Percentiles rank a stretch among this genome's conserved stretches.
Conservation (phyloP, 495 filamentous ascomycete genomes). For the Evernia prunastri region DNA sequence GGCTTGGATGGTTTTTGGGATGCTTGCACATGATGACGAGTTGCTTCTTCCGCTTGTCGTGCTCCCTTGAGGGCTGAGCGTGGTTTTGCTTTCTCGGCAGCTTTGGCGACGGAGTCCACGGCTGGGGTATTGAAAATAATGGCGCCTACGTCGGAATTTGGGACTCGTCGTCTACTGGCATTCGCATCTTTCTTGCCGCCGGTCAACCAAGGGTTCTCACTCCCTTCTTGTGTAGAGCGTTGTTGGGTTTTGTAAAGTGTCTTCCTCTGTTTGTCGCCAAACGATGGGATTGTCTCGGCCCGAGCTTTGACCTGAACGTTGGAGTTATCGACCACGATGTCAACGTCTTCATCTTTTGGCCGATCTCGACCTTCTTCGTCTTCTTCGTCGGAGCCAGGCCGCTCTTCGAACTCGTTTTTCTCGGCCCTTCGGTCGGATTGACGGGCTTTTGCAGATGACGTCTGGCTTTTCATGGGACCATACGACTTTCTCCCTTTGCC, state of each 20-base stretch:
- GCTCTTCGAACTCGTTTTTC: slow-evolving; percentile 57
- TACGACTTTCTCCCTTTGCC: slow-evolving; percentile 63
- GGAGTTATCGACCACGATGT: slow-evolving; percentile 20
- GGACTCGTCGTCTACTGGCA: not conserved
- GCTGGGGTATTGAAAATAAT: slow-evolving; percentile 29
- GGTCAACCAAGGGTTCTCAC: slow-evolving; percentile 15
- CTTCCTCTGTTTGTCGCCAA: not conserved
- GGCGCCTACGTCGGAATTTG: slow-evolving; percentile 13
- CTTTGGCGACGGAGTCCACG: slow-evolving; percentile 19
- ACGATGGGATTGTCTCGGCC: not conserved
- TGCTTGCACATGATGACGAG: slow-evolving; percentile 7
- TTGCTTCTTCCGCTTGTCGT: slow-evolving; percentile 21
- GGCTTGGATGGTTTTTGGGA: slow-evolving; percentile 16
- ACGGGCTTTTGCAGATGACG: slow-evolving; percentile 24
- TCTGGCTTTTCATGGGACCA: slow-evolving; percentile 34
- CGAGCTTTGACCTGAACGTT: not conserved
- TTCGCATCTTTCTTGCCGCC: slow-evolving; percentile 1
- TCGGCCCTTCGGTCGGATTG: slow-evolving; percentile 35
- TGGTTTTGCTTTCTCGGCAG: slow-evolving; percentile 20
- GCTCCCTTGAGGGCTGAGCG: slow-evolving; percentile 25
- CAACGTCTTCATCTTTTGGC: slow-evolving; percentile 25
- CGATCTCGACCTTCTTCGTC: slow-evolving; percentile 24
- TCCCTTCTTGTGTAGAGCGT: not conserved
- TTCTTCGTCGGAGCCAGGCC: slow-evolving; percentile 48
- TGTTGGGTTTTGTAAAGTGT: not conserved